Evolutionary conservation across 2,329 filamentous ascomycete species (phyloP).

Genomic region (Exophiala xenobiotica): DNA sequence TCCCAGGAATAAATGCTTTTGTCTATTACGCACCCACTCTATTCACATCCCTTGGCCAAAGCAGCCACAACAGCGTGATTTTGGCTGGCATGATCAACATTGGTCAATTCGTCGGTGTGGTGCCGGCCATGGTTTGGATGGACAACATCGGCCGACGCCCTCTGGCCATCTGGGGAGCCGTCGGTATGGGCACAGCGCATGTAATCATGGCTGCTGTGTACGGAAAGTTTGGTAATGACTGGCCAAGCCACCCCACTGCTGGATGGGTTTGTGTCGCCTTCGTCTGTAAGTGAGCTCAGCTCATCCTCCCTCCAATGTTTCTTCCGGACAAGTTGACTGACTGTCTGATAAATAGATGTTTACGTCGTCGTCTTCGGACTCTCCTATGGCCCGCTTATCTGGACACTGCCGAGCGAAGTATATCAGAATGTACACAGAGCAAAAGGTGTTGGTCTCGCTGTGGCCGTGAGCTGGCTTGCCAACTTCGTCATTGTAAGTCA

Average conservation of each 20-base stretch:
- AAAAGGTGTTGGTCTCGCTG: constrained; percentile 65
- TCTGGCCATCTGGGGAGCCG: constrained; percentile 46
- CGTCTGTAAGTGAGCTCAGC: constrained; percentile 40
- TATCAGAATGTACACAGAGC: constrained; percentile 60
- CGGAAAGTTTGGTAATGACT: constrained; percentile 55
- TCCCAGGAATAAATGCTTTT: constrained; percentile 51
- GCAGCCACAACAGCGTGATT: constrained; percentile 51
- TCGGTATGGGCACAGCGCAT: constrained; percentile 59
- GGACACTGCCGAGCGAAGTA: constrained; percentile 54
- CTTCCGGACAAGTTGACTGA: neutral
- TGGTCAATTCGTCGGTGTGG: constrained; percentile 48
- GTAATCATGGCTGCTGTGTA: constrained; percentile 62
- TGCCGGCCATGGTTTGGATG: constrained; percentile 49
- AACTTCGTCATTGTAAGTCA: constrained; percentile 65
- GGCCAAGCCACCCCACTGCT: constrained; percentile 50
- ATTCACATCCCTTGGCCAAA: constrained; percentile 51
- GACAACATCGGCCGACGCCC: constrained; percentile 48
- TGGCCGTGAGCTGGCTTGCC: constrained; percentile 62
- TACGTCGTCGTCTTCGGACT: constrained; percentile 52
- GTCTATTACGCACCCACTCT: constrained; percentile 61
- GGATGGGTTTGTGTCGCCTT: constrained; percentile 60
- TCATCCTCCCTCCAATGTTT: neutral
- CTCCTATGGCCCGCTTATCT: constrained; percentile 48
- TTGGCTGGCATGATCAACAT: constrained; percentile 56
- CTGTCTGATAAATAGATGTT: neutral